A percentile compares a stretch with the other conserved stretches of the same genome.
Conservation (phyloP, 805 yeast genomes). For the Cyberlindnera xylosilytica region DNA sequence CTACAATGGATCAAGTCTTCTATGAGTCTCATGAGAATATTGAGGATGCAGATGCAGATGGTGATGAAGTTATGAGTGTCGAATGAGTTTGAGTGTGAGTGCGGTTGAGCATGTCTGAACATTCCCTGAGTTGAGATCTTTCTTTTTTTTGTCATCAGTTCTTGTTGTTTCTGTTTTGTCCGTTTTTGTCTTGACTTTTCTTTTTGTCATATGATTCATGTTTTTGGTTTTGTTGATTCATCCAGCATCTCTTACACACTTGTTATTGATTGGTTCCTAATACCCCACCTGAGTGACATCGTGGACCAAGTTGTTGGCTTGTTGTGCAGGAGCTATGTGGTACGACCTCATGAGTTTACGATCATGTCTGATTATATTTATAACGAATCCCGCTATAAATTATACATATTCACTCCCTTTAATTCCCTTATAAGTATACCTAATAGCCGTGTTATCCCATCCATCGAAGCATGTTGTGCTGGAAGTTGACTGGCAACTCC, state of each 20-base stretch:
- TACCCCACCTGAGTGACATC: too few relatives aligned
- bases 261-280: too few relatives aligned
- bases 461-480: too few relatives aligned
- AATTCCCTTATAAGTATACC: too few relatives aligned
- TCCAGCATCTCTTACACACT: neutral
- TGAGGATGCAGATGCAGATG: constrained; percentile 7
- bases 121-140: too few relatives aligned
- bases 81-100: constrained; percentile 8
- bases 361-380: constrained; percentile 10
- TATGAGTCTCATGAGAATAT: constrained; percentile 3
- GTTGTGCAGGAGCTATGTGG: neutral
- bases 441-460: too few relatives aligned
- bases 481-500: too few relatives aligned
- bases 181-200: neutral
- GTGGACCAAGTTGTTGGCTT: too few relatives aligned
- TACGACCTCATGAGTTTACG: constrained; percentile 10
- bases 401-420: neutral
- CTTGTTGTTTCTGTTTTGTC: neutral
- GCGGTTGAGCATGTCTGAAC: too few relatives aligned
- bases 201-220: neutral
- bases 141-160: neutral
- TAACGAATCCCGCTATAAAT: constrained; percentile 1
- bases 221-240: constrained; percentile 1
- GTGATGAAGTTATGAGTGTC: constrained; percentile 12
- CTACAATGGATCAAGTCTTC: constrained; percentile 9